A percentile compares a stretch with the other conserved stretches of the same genome.
Evolutionary conservation across 305 asterid genomes (phyloP).

Genomic region (Solanum hybrid): DNA sequence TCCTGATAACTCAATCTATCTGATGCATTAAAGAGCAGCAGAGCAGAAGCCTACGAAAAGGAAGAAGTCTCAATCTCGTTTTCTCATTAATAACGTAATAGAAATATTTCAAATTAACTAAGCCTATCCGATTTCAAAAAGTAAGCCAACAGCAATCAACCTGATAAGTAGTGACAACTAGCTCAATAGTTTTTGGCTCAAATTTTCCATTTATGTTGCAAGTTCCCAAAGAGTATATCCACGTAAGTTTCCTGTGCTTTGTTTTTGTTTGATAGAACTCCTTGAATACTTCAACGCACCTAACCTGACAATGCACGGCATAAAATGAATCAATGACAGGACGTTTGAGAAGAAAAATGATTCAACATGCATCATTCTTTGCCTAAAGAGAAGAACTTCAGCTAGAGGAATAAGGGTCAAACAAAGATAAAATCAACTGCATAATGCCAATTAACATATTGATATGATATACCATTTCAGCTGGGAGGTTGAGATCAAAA

Average conservation of each 20-base stretch:
- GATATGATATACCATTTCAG: constrained; percentile 59
- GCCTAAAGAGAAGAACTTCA: not conserved
- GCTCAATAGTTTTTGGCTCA: constrained; percentile 78
- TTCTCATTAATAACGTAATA: not conserved
- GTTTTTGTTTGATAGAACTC: constrained; percentile 95
- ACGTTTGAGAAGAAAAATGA: not conserved
- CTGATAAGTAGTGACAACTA: constrained; percentile 90
- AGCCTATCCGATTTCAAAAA: not conserved
- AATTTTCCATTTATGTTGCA: constrained; percentile 88
- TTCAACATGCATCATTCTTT: not conserved
- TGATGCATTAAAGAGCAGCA: constrained; percentile 77
- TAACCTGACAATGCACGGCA: constrained; percentile 43
- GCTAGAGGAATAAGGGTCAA: not conserved
- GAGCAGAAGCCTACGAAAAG: constrained; percentile 66
- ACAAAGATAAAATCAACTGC: not conserved
- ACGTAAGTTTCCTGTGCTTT: constrained; percentile 83
- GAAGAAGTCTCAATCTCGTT: constrained; percentile 1
- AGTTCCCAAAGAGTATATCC: constrained; percentile 93
- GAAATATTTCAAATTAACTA: not conserved
- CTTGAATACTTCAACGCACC: constrained; percentile 81
- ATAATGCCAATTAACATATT: constrained; percentile 7
- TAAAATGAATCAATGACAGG: not conserved
- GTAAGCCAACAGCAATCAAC: constrained; percentile 25
- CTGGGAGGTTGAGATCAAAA: constrained; percentile 88
- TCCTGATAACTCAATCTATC: constrained; percentile 85